phyloP scores from a whole-genome alignment of 306 rosid species.

The Quercus robur region DNA sequence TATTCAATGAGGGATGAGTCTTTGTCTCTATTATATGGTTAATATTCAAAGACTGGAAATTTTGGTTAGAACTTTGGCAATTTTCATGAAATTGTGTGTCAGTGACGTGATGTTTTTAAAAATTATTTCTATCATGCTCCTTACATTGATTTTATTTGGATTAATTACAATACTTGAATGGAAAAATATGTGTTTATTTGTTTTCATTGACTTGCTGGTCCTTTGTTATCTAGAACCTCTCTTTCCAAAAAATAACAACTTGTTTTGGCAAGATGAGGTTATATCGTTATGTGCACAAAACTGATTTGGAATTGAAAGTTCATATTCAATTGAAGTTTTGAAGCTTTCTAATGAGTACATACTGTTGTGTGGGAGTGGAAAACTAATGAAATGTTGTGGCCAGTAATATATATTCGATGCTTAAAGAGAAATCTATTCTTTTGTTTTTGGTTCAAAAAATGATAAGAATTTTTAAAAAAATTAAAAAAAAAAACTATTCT shows the following conservation, averaged over 20 bases:
- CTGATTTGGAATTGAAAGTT: slow-evolving; percentile 3
- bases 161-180: slow-evolving; percentile 12
- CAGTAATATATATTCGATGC: neutral
- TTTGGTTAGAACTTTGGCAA: neutral
- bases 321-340: neutral
- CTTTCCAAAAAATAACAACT: slow-evolving; percentile 73
- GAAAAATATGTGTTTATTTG: slow-evolving; percentile 3
- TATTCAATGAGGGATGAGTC: neutral
- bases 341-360: neutral
- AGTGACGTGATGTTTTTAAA: too few species aligned
- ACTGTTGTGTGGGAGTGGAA: neutral
- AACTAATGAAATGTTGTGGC: neutral
- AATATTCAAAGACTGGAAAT: neutral
- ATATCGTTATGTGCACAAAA: slow-evolving; percentile 23
- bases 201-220: slow-evolving; percentile 53
- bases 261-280: slow-evolving; percentile 97
- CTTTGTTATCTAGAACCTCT: slow-evolving; percentile 81
- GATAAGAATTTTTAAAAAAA: too few species aligned
- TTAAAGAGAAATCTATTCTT: neutral
- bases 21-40: neutral
- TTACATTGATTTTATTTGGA: neutral
- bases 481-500: neutral
- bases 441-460: too few species aligned
- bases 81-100: neutral
- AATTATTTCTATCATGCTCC: neutral